Evolutionary conservation across 2,329 filamentous ascomycete genomes (phyloP), one percentile per base, ranked within the genome.

Genomic region (Capronia americana): DNA sequence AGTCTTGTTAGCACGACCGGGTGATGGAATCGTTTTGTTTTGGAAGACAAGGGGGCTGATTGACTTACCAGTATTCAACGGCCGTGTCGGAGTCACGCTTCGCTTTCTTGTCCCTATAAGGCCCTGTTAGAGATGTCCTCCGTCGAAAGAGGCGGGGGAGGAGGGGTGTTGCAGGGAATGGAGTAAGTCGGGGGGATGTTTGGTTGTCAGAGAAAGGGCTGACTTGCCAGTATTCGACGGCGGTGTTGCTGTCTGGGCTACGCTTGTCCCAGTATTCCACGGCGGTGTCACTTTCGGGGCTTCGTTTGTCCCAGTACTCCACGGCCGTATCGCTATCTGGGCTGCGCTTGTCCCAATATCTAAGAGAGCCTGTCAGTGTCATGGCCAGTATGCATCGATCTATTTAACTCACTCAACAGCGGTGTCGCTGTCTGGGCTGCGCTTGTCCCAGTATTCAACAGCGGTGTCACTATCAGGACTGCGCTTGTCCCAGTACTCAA

Each of bases 61-160:
- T 17, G 41, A 46, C 10, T 20, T 17, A 46, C 53, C 53, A 56
- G 53, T 56, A 56, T n/a, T 56, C 53, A n/a, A 56, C 53, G 3
- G 53, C 53, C 2, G 53, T 28, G 14, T 54, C n/a, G 26, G 51
- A 30, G 8, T 54, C 51, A 3, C 51, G 51, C 51, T 54, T 54
- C n/a, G 51, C 51, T 14, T 54, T 54, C 53, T 30, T 56, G 53
- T 30, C n/a, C 51, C 51, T 54, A 24, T 7, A 54, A 46, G 7
- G 4, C 17, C 4, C 14, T 17, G 20, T 46, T 17, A 46, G 41
- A 8, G 14, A 20, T 1, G 20, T 46, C 41, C 41, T 4, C 3
- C 14, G 41, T 17, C 20, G 14, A 20, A 1, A 5, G 20, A 46
- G 14, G 4, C 6, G 3, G 6, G 14, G 41, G 20, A 5, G n/a